phyloP scores from a whole-genome alignment of 306 rosid species.

The Trichosanthes cucumerina region DNA sequence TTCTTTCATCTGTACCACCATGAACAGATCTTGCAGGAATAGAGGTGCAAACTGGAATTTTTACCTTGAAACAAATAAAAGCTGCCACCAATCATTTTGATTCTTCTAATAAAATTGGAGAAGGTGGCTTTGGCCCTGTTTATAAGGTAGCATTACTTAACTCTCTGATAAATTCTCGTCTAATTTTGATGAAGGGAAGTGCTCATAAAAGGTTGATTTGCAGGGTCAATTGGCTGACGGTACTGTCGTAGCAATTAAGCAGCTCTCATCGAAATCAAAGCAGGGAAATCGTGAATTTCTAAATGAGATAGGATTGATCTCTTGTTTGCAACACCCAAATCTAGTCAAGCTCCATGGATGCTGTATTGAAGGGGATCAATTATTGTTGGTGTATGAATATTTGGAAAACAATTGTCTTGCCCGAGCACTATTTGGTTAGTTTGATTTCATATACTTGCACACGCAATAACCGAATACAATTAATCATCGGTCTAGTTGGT shows the following conservation, averaged over 20 bases:
- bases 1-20: slow-evolving; percentile 6
- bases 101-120: slow-evolving; percentile 47
- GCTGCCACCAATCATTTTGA: slow-evolving; percentile 48
- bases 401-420: slow-evolving; percentile 70
- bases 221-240: slow-evolving; percentile 63
- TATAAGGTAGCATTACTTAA: slow-evolving; percentile 28
- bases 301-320: slow-evolving; percentile 63
- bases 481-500: neutral
- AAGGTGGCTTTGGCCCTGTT: slow-evolving; percentile 71
- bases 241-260: slow-evolving; percentile 56
- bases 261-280: slow-evolving; percentile 53
- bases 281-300: slow-evolving; percentile 74
- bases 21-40: slow-evolving; percentile 20
- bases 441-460: neutral
- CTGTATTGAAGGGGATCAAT: slow-evolving; percentile 56
- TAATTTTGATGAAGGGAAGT: neutral
- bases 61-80: slow-evolving; percentile 44
- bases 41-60: slow-evolving; percentile 39
- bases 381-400: slow-evolving; percentile 62
- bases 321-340: slow-evolving; percentile 68
- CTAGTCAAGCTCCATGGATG: slow-evolving; percentile 67
- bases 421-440: slow-evolving; percentile 56
- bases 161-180: neutral
- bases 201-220: neutral
- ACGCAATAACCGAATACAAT: neutral